Evolutionary conservation across 2,329 filamentous ascomycete genomes (phyloP).

Genomic region (Ophiosphaerella herpotricha): DNA sequence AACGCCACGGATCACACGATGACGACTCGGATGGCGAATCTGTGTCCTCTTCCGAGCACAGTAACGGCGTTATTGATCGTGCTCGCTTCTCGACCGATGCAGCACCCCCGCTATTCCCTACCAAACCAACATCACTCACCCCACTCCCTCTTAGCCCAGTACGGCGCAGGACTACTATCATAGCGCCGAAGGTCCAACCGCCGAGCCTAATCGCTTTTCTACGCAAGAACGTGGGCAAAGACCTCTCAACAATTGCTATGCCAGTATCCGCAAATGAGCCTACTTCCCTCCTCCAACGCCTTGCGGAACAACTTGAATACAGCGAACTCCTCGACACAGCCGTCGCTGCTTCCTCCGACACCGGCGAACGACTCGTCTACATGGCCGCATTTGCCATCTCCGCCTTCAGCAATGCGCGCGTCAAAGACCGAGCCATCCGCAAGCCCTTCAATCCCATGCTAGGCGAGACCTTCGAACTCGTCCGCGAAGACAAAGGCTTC

Average conservation of each 20-base stretch:
- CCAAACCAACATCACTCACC: slow-evolving; percentile 72
- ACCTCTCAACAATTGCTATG: slow-evolving; percentile 96
- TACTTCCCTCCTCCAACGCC: slow-evolving; percentile 81
- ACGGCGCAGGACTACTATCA: slow-evolving; percentile 70
- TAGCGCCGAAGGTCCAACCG: slow-evolving; percentile 75
- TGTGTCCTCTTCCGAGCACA: slow-evolving; percentile 66
- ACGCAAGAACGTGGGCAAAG: slow-evolving; percentile 97
- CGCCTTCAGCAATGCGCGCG: slow-evolving; percentile 77
- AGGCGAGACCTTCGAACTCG: slow-evolving; percentile 91
- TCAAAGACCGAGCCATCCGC: slow-evolving; percentile 88
- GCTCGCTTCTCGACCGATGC: slow-evolving; percentile 38
- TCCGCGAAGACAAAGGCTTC: slow-evolving; percentile 85
- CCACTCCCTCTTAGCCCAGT: slow-evolving; percentile 78
- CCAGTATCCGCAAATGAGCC: slow-evolving; percentile 96
- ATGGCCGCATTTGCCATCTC: slow-evolving; percentile 91
- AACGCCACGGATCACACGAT: slow-evolving; percentile 42
- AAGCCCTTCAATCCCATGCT: slow-evolving; percentile 98
- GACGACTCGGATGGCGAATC: slow-evolving; percentile 60
- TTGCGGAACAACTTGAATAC: slow-evolving; percentile 91
- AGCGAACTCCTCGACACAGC: slow-evolving; percentile 77
- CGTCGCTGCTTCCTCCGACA: slow-evolving; percentile 55
- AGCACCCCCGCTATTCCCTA: slow-evolving; percentile 67
- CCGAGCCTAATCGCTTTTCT: slow-evolving; percentile 93
- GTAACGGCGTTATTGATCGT: slow-evolving; percentile 51
- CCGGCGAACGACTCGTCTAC: slow-evolving; percentile 76